These are phyloP conservation scores for Polyplosphaeria fusca DNA, from an alignment of 495 filamentous ascomycete species.

Conservation along the genomic window DNA sequence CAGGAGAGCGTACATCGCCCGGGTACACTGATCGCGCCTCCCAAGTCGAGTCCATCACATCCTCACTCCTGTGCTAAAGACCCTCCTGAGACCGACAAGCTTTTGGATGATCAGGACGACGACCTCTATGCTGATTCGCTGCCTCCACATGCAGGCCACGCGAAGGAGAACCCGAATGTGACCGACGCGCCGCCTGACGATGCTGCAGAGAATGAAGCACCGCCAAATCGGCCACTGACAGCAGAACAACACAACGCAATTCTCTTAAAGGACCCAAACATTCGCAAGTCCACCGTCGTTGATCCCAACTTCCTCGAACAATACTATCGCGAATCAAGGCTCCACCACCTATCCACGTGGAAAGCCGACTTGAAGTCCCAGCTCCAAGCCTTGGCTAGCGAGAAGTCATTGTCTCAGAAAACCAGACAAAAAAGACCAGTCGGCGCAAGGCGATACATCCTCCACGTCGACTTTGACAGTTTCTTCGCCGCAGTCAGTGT, in stretches of 20 bases:
- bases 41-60: constrained; percentile 25
- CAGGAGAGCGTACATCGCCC: background rate
- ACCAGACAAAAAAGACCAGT: constrained; percentile 47
- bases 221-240: constrained; percentile 49
- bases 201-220: background rate
- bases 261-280: constrained; percentile 74
- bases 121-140: constrained; percentile 20
- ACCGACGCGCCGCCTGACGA: background rate
- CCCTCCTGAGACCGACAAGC: background rate
- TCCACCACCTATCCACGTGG: constrained; percentile 94
- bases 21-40: constrained; percentile 22
- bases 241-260: constrained; percentile 89
- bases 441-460: constrained; percentile 73
- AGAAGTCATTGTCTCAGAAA: constrained; percentile 58
- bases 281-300: constrained; percentile 77
- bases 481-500: constrained; percentile 95
- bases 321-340: constrained; percentile 86
- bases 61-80: background rate
- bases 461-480: constrained; percentile 98
- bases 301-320: constrained; percentile 92
- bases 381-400: constrained; percentile 71
- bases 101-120: constrained; percentile 7
- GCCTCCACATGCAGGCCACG: background rate
- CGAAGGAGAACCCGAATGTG: background rate
- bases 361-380: constrained; percentile 88